These are phyloP conservation scores for Fusarium sp. DNA, from an alignment of 2,329 filamentous ascomycete species.

Conservation along the genomic window DNA sequence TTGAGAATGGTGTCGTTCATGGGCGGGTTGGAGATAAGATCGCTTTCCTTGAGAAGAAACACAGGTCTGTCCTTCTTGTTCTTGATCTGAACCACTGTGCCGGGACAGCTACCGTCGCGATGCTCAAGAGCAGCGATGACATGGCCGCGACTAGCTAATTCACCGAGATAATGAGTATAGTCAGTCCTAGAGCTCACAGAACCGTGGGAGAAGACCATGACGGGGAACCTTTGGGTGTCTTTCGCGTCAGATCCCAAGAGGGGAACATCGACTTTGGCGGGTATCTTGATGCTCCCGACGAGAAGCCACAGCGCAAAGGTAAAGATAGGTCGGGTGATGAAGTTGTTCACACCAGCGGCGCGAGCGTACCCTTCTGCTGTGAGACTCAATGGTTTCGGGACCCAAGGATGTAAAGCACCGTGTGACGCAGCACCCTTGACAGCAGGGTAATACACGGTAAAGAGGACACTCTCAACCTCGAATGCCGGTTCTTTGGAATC, in stretches of 20 bases:
- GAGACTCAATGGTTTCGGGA: slow-evolving; percentile 59
- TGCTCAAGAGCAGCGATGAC: slow-evolving; percentile 66
- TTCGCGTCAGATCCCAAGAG: slow-evolving; percentile 50
- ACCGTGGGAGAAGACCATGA: slow-evolving; percentile 67
- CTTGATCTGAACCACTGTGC: slow-evolving; percentile 55
- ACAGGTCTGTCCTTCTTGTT: slow-evolving; percentile 49
- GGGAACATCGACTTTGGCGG: slow-evolving; percentile 62
- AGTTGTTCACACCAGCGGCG: slow-evolving; percentile 60
- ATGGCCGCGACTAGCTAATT: slow-evolving; percentile 63
- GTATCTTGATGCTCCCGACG: slow-evolving; percentile 61
- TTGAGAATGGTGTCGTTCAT: slow-evolving; percentile 59
- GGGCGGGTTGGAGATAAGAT: slow-evolving; percentile 50
- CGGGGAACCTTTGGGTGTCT: slow-evolving; percentile 53
- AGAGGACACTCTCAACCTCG: slow-evolving; percentile 61
- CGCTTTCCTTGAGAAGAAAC: slow-evolving; percentile 54
- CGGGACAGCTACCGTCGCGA: slow-evolving; percentile 65
- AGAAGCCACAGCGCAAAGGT: slow-evolving; percentile 58
- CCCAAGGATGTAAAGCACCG: slow-evolving; percentile 58
- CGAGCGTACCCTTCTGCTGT: slow-evolving; percentile 62
- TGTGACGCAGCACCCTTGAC: slow-evolving; percentile 46
- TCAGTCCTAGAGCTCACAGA: slow-evolving; percentile 64
- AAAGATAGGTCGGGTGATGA: slow-evolving; percentile 59
- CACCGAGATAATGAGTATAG: slow-evolving; percentile 65
- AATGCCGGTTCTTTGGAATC: slow-evolving; percentile 57
- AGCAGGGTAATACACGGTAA: slow-evolving; percentile 64